Evolutionary conservation across 345 rosid species (phyloP), one percentile per base, ranked within the genome.

Genomic region (Psidium friedrichsthalianum): DNA sequence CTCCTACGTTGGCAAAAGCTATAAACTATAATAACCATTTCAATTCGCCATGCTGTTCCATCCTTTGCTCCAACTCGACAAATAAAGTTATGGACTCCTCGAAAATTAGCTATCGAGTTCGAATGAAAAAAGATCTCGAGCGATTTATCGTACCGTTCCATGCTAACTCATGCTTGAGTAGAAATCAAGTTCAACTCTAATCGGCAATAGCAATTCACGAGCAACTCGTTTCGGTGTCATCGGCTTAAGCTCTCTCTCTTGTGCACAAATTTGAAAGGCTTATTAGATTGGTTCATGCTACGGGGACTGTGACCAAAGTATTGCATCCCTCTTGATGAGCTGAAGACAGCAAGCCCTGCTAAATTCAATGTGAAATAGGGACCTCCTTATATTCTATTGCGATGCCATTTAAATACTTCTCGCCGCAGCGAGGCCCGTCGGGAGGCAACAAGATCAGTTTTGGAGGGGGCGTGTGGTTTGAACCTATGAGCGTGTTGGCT

Each of bases 331-430:
- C 3, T 82, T 82, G 52, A 82, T 52, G 83, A 82, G 14, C 15
- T n/a, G 20, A 82, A 20, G 83, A 82, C 83, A 82, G 55, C 83
- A 14, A 47, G 13, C 3, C 55, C 56, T 52, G 36, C 52, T 82
- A 6, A 6, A 49, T 51, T 15, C 94, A 95, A 32, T 64, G 32
- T 8, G 76, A 64, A 15, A 32, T 44, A 4, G 76, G 36, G 40
- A 56, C 9, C 57, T 20, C 42, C 27, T 64, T 18, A 32, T 1
- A 32, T 36, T 64, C 44, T 16, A 16, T 5, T 36, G 76, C 76
- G 36, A 32, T 20, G 76, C 42, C 76, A 64, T 64, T 32, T 32
- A 32, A 64, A 32, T 16, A 64, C 3, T 32, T 64, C 76, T 64
- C 2, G 44, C 44, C 76, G 20, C 12, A 16, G 76, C 74, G 76